Conservation (phyloP, 768 basidiomycete species). For the Cubamyces sp. region DNA sequence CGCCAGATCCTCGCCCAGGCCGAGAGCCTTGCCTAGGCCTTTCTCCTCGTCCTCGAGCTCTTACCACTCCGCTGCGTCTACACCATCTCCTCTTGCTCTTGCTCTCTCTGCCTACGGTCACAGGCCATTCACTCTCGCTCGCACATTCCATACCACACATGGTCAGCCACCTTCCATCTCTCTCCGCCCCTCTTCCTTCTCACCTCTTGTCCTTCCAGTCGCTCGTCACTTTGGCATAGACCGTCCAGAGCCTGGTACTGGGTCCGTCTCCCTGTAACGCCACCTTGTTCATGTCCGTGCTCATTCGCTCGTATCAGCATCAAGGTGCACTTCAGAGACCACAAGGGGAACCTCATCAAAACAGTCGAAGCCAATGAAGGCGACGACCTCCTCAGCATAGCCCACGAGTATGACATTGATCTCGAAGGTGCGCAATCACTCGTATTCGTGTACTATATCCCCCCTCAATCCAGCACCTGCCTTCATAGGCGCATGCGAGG, state of each 20-base stretch:
- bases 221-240: constrained; percentile 53
- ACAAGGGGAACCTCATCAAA: constrained; percentile 81
- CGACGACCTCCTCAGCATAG: constrained; percentile 88
- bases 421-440: constrained; percentile 76
- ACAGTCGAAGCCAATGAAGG: constrained; percentile 93
- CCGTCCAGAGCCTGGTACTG: constrained; percentile 70
- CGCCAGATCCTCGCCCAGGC: too few relatives aligned
- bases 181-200: neutral
- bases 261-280: constrained; percentile 45
- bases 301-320: constrained; percentile 53
- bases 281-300: neutral
- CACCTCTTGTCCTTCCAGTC: constrained; percentile 19
- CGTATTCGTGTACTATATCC: neutral
- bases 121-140: constrained; percentile 5
- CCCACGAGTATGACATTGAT: constrained; percentile 95
- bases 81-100: too few relatives aligned
- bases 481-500: constrained; percentile 87
- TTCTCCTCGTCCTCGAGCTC: too few relatives aligned
- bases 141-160: constrained; percentile 13
- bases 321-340: constrained; percentile 87
- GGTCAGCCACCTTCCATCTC: neutral
- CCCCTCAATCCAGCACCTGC: neutral
- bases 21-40: too few relatives aligned
- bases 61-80: too few relatives aligned
- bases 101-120: neutral